Evolutionary conservation across 2,329 filamentous ascomycete species (phyloP).

Genomic region (Orbilia blumenaviensis): DNA sequence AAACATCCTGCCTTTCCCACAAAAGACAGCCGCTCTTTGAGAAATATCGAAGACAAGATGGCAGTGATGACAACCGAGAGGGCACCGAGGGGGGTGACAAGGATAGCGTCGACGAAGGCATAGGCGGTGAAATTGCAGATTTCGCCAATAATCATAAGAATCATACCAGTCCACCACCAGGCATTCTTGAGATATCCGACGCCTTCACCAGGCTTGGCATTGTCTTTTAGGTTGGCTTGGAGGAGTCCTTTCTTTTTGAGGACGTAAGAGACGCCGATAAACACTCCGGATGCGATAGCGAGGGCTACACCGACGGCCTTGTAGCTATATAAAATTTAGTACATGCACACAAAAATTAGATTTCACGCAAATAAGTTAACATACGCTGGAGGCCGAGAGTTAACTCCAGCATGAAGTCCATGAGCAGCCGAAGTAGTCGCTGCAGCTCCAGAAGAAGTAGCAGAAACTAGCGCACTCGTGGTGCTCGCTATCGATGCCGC

Average conservation of each 20-base stretch:
- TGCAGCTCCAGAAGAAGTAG: constrained; percentile 34
- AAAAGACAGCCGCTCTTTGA: constrained; percentile 94
- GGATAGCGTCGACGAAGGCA: constrained; percentile 93
- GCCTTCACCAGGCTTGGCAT: constrained; percentile 92
- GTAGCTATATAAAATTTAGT: constrained; percentile 64
- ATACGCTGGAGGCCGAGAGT: constrained; percentile 35
- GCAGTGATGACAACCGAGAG: constrained; percentile 92
- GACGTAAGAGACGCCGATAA: constrained; percentile 95
- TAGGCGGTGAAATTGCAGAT: constrained; percentile 98
- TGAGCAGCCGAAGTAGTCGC: constrained; percentile 1
- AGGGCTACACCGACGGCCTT: constrained; percentile 87
- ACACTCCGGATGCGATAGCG: constrained; percentile 84
- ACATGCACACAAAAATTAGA: neutral
- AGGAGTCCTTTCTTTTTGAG: constrained; percentile 92
- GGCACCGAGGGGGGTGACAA: constrained; percentile 91
- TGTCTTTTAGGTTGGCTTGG: constrained; percentile 93
- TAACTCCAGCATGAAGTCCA: neutral
- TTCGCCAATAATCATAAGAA: constrained; percentile 93
- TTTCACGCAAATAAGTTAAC: neutral
- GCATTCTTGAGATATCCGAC: constrained; percentile 96
- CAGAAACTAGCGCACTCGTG: constrained; percentile 21
- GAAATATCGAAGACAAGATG: constrained; percentile 88
- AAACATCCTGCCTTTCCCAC: constrained; percentile 97
- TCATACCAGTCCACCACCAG: constrained; percentile 97
- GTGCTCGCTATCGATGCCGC: constrained; percentile 20